Base-by-base conservation (phyloP, 495 filamentous ascomycete species). In the Amphirosellinia nigrospora region DNA sequence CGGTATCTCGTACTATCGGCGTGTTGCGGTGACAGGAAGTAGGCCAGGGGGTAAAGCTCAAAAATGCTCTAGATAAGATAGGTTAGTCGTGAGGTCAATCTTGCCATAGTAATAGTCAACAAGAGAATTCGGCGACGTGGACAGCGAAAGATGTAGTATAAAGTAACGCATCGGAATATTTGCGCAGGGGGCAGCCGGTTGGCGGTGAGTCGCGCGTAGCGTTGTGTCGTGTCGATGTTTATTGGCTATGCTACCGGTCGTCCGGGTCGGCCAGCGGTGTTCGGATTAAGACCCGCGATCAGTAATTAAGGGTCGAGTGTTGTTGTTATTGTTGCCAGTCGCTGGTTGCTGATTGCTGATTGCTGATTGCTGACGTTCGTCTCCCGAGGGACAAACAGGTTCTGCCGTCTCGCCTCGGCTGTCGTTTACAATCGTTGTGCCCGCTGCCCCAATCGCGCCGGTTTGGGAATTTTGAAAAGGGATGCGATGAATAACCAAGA, bases 141-240 rank as follows among this genome's bases (percentile, higher is more conserved):
- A 43, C 7, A 43, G n/a, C 23, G 16, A 23, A 41, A 38, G 28
- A 19, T 46, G 23, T 26, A 45, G 39, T 45, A n/a, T 45, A 32
- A 43, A 60, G 45, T 8, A 10, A 26, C 30, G 53, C 66, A 56
- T 59, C 52, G 64, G 36, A 26, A 28, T 30, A 21, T 68, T 52
- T 23, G 52, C 23, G 52, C 34, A 67, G 38, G 64, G 39, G 43
- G n/a, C 66, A 64, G 16, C 23, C 28, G 15, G n/a, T 58, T 59
- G n/a, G 66, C 66, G 66, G 66, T 59, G 66, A 53, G 50, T 53
- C 63, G 63, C 65, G 65, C 43, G 52, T 21, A 21, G 55, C 19
- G 41, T 45, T 58, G 19, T 58, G 30, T 34, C 45, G 66, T 64
- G 19, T 26, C 41, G 9, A 39, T 62, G 58, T 69, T 53, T 41